Base-by-base conservation (phyloP, 306 rosid genomes). In the Inga leiocalycina region DNA sequence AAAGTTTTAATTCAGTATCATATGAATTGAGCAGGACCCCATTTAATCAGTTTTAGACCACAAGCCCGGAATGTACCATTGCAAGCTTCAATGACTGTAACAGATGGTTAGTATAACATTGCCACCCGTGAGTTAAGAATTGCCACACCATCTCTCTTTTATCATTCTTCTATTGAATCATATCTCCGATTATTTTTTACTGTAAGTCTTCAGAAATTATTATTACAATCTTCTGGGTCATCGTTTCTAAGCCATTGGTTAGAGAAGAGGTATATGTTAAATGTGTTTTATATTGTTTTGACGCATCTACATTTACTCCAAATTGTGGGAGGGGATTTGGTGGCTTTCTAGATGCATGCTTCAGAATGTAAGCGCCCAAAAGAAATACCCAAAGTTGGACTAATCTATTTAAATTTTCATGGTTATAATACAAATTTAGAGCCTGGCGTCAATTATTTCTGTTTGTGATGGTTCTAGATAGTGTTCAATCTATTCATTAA, bases 61-160 rank as follows among this genome's bases (percentile, higher is more conserved):
- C 97, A 89, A 39, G 94, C 93, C 78, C 92, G 93, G 78, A 92
- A 91, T 88, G 97, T 97, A 81, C 95, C 99, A 0, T 82, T 97
- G 81, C 97, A 94, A 87, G 91, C 92, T 81, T 89, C 94, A 71
- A 97, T 97, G 99, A 91, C 99, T 37, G 99, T 94, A 51, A 91
- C 99, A 32, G 99, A 97, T 85, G 99, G 99, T 97, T 86, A 85
- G 95, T 91, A 17, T 19, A 45, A n/a, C 70, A 43, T 52, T 41
- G 24, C 74, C 41, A 56, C 17, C 81, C 56, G 19, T 48, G 49
- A 34, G 19, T 37, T 68, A 37, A 19, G 57, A 72, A 68, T 49
- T 78, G 44, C 46, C 49, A 19, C 30, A 32, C 77, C 39, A 49
- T 69, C 85, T 75, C 22, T 66, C n/a, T 46, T 30, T 81, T 57